These are phyloP conservation scores for Cucurbitaria berberidis DNA, from an alignment of 2,329 filamentous ascomycete genomes.

Conservation along the genomic window DNA sequence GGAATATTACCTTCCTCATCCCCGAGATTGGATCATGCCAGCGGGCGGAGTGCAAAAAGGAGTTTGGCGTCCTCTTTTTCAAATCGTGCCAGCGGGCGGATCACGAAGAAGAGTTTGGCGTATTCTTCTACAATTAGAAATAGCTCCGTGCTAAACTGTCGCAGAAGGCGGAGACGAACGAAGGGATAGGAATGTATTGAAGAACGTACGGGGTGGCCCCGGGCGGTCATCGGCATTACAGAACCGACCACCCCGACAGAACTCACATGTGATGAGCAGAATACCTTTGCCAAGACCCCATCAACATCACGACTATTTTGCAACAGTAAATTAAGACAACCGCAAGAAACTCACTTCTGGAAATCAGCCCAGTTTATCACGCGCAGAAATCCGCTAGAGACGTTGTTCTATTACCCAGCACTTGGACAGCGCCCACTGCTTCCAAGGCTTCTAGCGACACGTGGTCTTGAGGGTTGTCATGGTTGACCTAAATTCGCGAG, in stretches of 20 bases:
- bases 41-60: background rate
- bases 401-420: no score
- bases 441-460: no score
- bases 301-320: no score
- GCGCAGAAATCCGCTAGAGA: no score
- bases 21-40: background rate
- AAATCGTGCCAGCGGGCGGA: conserved; percentile 16
- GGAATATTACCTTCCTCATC: conserved; percentile 1
- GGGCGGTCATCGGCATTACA: background rate
- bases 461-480: no score
- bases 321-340: no score
- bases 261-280: no score
- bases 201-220: background rate
- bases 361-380: no score
- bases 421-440: no score
- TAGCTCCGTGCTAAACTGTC: background rate
- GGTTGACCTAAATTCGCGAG: no score
- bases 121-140: conserved; percentile 5
- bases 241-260: background rate
- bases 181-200: background rate
- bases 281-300: no score
- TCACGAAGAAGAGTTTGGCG: conserved; percentile 17
- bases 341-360: no score
- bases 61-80: conserved; percentile 12
- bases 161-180: background rate